Evolutionary conservation across 495 filamentous ascomycete genomes (phyloP), one percentile per base, ranked within the genome.

Genomic region (Aspergillus campestris): DNA sequence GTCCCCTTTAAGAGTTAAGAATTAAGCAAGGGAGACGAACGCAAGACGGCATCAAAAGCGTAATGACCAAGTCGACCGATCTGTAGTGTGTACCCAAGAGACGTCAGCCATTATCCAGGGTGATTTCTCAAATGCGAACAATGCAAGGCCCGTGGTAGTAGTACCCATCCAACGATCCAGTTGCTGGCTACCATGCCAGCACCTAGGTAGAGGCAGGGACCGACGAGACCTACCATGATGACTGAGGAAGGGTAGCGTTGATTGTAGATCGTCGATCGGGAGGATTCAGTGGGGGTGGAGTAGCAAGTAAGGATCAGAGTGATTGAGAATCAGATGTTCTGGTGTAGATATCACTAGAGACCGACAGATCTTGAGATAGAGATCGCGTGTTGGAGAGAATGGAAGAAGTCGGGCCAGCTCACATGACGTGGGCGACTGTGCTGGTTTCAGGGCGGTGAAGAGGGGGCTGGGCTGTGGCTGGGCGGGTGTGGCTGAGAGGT

Each of bases 11-110:
- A 31, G 41, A 42, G 10, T 37, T 24, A 48, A 42, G 32, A 27
- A 40, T 15, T 14, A 41, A 43, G 15, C 44, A n/a, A 29, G 9
- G 24, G 38, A 8, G 30, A 73, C 84, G 53, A 76, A 94, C 88
- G 67, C 51, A 97, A 79, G 30, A 97, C 87, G 51, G 92, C 94
- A 69, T 98, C 92, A 57, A 98, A 90, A 57, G 89, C 88, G 72
- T 92, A 95, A 72, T 98, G 92, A 55, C 83, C 84, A 49, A 98
- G 62, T 65, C 86, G 80, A 67, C 89, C 92, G 69, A 98, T 73
- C 94, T 97, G 79, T 65, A 65, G 45, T 33, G 27, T 24, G 1
- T 24, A 24, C 18, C 18, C 18, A 24, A 24, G 34, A 31, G n/a
- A 3, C 35, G 31, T 12, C 12, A 33, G 18, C 27, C 40, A 14